Evolutionary conservation across 176 grass and related monocot genomes (phyloP).

Genomic region (Bromus sterilis): DNA sequence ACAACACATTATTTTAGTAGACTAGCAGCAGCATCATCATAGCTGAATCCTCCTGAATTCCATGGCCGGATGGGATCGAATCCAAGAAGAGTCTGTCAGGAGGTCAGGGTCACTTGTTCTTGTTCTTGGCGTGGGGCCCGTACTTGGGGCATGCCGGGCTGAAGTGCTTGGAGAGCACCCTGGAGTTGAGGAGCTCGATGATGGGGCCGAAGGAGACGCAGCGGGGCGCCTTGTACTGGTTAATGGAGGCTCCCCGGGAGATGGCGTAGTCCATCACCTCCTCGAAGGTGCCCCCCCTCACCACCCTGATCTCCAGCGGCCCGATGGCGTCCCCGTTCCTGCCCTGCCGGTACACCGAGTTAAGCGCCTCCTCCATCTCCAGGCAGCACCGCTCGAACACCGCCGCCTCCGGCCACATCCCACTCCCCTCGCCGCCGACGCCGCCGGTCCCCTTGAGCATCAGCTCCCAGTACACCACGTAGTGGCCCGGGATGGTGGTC

Average conservation of each 20-base stretch:
- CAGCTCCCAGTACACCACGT: slow-evolving; percentile 97
- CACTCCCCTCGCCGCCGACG: background rate
- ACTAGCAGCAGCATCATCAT: background rate
- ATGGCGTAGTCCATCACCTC: slow-evolving; percentile 99
- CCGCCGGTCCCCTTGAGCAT: slow-evolving; percentile 50
- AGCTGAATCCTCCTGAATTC: background rate
- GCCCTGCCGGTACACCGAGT: slow-evolving; percentile 82
- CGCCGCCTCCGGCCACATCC: slow-evolving; percentile 34
- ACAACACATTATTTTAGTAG: background rate
- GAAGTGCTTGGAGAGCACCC: slow-evolving; percentile 71
- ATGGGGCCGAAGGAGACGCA: slow-evolving; percentile 86
- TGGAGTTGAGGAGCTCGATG: slow-evolving; percentile 82
- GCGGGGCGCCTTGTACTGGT: slow-evolving; percentile 94
- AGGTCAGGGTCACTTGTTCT: slow-evolving; percentile 29
- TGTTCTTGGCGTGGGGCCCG: slow-evolving; percentile 29
- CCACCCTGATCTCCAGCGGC: slow-evolving; percentile 78
- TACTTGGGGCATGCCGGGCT: slow-evolving; percentile 67
- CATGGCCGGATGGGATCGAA: background rate
- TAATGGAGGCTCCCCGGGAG: slow-evolving; percentile 86
- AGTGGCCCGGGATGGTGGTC: slow-evolving; percentile 81
- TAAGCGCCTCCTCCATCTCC: slow-evolving; percentile 97
- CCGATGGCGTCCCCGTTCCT: slow-evolving; percentile 75
- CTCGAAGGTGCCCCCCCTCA: slow-evolving; percentile 75
- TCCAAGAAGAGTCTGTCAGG: no score
- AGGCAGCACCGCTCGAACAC: slow-evolving; percentile 80